phyloP scores from a whole-genome alignment of 345 rosid species.

The Cardamine occulta region DNA sequence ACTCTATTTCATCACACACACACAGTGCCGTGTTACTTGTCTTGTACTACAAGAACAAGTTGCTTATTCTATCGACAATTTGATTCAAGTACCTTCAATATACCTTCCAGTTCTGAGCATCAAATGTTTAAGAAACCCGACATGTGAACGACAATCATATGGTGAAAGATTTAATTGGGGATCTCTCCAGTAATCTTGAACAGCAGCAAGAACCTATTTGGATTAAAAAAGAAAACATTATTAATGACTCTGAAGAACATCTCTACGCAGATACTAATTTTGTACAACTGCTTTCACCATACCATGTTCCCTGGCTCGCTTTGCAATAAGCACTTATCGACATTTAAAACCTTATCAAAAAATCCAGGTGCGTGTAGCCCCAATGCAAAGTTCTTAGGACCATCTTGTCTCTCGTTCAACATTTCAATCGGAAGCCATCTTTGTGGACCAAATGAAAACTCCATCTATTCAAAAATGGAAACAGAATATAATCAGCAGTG shows the following conservation, averaged over 20 bases:
- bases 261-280: not conserved
- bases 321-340: slow-evolving; percentile 80
- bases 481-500: not conserved
- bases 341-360: slow-evolving; percentile 84
- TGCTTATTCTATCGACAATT: not conserved
- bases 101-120: slow-evolving; percentile 97
- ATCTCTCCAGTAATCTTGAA: slow-evolving; percentile 92
- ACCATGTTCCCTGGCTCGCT: slow-evolving; percentile 87
- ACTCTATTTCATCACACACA: not conserved
- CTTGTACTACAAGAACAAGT: not conserved
- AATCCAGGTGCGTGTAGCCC: slow-evolving; percentile 93
- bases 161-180: slow-evolving; percentile 75
- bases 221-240: not conserved
- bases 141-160: slow-evolving; percentile 76
- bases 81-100: slow-evolving; percentile 41
- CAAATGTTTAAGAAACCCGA: slow-evolving; percentile 92
- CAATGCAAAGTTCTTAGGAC: slow-evolving; percentile 58
- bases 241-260: not conserved
- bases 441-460: slow-evolving; percentile 83
- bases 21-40: not conserved
- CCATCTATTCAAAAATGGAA: slow-evolving; percentile 59
- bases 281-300: slow-evolving; percentile 32
- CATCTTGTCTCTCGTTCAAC: slow-evolving; percentile 60
- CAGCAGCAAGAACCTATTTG: slow-evolving; percentile 73
- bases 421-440: slow-evolving; percentile 77